phyloP scores from a whole-genome alignment of 345 rosid genomes.

The Eucalyptus cloeziana region DNA sequence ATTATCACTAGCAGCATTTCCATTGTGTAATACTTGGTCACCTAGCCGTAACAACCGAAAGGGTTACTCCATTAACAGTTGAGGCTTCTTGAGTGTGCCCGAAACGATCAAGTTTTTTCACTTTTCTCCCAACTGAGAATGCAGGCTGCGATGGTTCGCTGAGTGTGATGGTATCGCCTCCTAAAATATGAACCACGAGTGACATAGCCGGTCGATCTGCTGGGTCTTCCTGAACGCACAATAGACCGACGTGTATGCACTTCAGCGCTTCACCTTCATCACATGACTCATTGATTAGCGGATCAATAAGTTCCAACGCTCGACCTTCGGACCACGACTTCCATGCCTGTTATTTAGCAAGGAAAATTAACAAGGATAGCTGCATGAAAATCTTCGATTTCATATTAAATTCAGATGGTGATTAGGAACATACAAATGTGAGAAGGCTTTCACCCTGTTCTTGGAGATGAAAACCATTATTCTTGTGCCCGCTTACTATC shows the following conservation, averaged over 20 bases:
- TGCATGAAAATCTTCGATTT: neutral
- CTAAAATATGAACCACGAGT: neutral
- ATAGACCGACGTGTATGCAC: neutral
- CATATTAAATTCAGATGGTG: neutral
- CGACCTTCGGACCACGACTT: neutral
- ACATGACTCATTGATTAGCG: neutral
- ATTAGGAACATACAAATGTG: neutral
- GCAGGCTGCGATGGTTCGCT: conserved; percentile 12
- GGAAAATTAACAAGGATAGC: neutral
- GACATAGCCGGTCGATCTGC: neutral
- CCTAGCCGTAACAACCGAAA: neutral
- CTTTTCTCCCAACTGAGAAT: neutral
- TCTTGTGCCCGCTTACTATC: no score
- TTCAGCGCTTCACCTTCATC: neutral
- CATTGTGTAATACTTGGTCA: neutral
- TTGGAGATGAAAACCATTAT: neutral
- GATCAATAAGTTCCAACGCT: neutral
- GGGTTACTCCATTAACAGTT: neutral
- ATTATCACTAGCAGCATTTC: neutral
- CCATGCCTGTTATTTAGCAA: neutral
- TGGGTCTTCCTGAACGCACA: neutral
- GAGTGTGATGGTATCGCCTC: neutral
- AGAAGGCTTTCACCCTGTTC: neutral
- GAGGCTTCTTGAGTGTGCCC: neutral
- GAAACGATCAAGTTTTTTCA: neutral